A percentile compares a stretch with the other conserved stretches of the same genome.
Conservation (phyloP, 441 rosid genomes). For the Biscutella laevigata region DNA sequence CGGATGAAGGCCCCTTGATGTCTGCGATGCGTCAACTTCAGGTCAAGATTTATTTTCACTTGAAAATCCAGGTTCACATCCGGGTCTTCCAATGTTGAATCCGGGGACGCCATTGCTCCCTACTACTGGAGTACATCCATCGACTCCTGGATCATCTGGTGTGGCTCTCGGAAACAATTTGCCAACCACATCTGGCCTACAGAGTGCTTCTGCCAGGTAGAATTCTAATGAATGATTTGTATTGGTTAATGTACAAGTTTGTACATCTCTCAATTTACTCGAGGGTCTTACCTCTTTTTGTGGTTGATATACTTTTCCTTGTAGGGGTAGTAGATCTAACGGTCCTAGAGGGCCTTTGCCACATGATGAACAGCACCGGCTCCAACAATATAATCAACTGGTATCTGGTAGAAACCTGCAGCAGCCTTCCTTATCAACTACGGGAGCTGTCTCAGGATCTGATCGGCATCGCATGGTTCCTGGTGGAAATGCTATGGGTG, state of each 20-base stretch:
- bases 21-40: conserved; percentile 63
- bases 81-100: conserved; percentile 39
- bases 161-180: conserved; percentile 47
- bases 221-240: conserved; percentile 17
- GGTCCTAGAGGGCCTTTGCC: conserved; percentile 67
- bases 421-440: conserved; percentile 63
- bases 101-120: conserved; percentile 64
- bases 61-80: conserved; percentile 44
- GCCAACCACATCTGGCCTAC: conserved; percentile 53
- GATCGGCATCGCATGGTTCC: conserved; percentile 61
- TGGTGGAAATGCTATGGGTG: conserved; percentile 71
- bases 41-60: conserved; percentile 54
- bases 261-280: not conserved
- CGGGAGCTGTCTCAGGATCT: conserved; percentile 61
- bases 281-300: conserved; percentile 8
- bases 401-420: conserved; percentile 57
- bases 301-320: conserved; percentile 17
- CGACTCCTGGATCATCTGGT: conserved; percentile 61
- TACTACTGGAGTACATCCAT: conserved; percentile 52
- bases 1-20: conserved; percentile 91
- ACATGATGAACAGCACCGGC: conserved; percentile 73
- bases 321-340: conserved; percentile 72
- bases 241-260: conserved; percentile 12
- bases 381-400: conserved; percentile 69
- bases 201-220: conserved; percentile 68